Conservation (phyloP, 768 basidiomycete species). For the Pleurotus djamor region DNA sequence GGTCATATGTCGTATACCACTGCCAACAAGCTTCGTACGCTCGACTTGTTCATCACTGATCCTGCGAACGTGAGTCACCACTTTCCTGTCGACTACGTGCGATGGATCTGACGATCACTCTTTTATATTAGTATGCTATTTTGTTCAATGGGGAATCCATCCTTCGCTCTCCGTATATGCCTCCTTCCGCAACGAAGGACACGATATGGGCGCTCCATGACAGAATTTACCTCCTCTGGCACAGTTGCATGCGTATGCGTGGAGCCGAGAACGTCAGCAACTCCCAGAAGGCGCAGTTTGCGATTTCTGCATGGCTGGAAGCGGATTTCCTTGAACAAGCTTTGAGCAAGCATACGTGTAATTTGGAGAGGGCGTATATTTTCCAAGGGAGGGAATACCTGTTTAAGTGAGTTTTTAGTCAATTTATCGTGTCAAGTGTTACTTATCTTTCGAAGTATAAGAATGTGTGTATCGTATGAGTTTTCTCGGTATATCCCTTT, state of each 20-base stretch:
- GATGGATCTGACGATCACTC: conserved; percentile 1
- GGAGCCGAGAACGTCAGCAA: conserved; percentile 36
- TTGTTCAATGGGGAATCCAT: conserved; percentile 75
- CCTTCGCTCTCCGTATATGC: conserved; percentile 26
- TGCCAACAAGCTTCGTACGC: conserved; percentile 32
- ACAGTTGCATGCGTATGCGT: conserved; percentile 65
- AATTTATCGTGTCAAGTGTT: not conserved
- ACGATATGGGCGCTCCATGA: conserved; percentile 77
- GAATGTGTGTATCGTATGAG: conserved; percentile 70
- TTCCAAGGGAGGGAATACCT: conserved; percentile 72
- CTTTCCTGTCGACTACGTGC: not conserved
- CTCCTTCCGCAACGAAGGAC: conserved; percentile 46
- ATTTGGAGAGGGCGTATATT: conserved; percentile 63
- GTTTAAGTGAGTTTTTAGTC: conserved; percentile 58
- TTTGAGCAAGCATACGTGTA: conserved; percentile 63
- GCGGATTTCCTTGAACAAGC: conserved; percentile 64
- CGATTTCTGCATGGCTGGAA: conserved; percentile 67
- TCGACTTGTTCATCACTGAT: conserved; percentile 58
- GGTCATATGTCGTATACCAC: conserved; percentile 62
- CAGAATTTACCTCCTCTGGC: conserved; percentile 70
- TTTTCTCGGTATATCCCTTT: conserved; percentile 65
- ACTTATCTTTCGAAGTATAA: conserved; percentile 40
- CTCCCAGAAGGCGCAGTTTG: conserved; percentile 58
- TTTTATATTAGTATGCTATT: conserved; percentile 53
- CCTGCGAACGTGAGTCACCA: conserved; percentile 58